These are phyloP conservation scores for Suillus subluteus DNA, from an alignment of 768 basidiomycete species.

Conservation along the genomic window DNA sequence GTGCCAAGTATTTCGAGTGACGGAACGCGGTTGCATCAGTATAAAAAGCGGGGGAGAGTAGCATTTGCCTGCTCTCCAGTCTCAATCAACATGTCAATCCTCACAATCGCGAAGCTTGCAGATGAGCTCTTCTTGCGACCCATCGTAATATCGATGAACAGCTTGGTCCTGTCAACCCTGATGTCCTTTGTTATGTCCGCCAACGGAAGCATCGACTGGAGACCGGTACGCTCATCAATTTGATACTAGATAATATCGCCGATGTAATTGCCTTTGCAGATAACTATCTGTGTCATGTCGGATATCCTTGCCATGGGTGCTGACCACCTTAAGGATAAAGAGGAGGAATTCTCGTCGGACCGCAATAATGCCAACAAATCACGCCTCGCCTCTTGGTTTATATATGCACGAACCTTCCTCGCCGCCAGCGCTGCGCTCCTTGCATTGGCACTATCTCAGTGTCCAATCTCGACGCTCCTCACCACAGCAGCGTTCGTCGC, in stretches of 20 bases:
- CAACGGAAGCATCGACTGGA: background rate
- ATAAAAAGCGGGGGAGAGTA: background rate
- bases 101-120: background rate
- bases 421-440: background rate
- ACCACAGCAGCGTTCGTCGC: background rate
- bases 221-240: background rate
- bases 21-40: background rate
- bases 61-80: background rate
- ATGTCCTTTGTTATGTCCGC: background rate
- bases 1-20: background rate
- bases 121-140: constrained; percentile 2
- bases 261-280: background rate
- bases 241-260: background rate
- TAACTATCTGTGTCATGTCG: background rate
- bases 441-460: background rate
- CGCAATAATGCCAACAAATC: background rate
- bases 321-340: background rate
- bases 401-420: background rate
- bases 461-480: background rate
- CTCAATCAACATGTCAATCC: background rate
- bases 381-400: background rate
- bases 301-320: background rate
- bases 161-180: background rate
- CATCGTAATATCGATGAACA: constrained; percentile 1
- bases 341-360: background rate